Evolutionary conservation across 1,284 basidiomycete genomes (phyloP).

Genomic region (Uromyces viciae-fabae): DNA sequence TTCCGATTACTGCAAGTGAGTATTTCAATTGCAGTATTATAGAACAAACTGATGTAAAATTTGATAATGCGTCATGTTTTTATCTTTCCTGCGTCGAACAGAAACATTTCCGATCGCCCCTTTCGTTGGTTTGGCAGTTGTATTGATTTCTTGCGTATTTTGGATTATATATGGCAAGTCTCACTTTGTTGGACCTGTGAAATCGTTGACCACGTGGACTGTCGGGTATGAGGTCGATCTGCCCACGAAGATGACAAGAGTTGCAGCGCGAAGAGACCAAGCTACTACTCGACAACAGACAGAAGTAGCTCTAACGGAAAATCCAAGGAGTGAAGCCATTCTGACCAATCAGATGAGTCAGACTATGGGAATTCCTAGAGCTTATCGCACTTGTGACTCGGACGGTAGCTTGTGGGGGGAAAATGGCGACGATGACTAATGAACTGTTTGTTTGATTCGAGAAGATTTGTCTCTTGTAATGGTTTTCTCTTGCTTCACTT

Average conservation of each 20-base stretch:
- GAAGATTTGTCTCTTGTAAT: no score
- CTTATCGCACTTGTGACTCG: constrained; percentile 21
- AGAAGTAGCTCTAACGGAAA: neutral
- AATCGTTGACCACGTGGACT: constrained; percentile 39
- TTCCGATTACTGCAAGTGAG: neutral
- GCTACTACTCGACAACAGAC: neutral
- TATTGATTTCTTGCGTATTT: neutral
- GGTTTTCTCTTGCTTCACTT: no score
- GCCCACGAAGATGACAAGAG: neutral
- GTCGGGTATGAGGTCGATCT: constrained; percentile 31
- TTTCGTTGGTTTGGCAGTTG: neutral
- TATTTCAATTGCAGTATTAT: neutral
- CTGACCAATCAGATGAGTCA: neutral
- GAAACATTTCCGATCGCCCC: constrained; percentile 21
- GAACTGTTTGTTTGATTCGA: no score
- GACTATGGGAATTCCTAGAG: constrained; percentile 13
- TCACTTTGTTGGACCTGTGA: constrained; percentile 36
- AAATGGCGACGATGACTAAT: neutral
- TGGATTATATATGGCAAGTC: constrained; percentile 31
- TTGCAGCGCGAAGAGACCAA: neutral
- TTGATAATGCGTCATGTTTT: neutral
- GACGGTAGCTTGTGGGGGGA: constrained; percentile 29
- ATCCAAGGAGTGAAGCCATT: neutral
- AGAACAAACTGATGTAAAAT: neutral
- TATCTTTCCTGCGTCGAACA: neutral